phyloP scores from a whole-genome alignment of 208 protist genomes.

The Trypanosoma theileri region DNA sequence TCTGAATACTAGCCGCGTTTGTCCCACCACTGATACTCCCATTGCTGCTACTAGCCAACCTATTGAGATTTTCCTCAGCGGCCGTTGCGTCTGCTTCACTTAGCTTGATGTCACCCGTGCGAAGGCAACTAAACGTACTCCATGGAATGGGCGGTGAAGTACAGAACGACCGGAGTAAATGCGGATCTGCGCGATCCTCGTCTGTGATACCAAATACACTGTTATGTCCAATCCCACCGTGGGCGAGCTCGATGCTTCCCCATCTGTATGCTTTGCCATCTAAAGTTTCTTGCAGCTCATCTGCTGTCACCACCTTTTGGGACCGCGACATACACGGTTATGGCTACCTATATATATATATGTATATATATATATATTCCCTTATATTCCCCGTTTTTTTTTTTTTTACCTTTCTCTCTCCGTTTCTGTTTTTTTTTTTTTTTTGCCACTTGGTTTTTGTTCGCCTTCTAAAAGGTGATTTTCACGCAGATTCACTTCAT shows the following conservation, averaged over 20 bases:
- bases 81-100: slow-evolving; percentile 53
- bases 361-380: no score
- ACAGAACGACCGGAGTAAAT: slow-evolving; percentile 70
- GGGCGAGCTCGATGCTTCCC: slow-evolving; percentile 21
- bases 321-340: slow-evolving; percentile 8
- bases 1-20: slow-evolving; percentile 23
- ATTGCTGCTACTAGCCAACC: slow-evolving; percentile 37
- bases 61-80: slow-evolving; percentile 68
- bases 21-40: neutral
- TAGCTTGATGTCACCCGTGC: slow-evolving; percentile 50
- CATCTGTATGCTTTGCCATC: slow-evolving; percentile 27
- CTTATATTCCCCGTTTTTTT: no score
- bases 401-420: no score
- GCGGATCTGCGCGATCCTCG: slow-evolving; percentile 37
- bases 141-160: slow-evolving; percentile 78
- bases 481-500: no score
- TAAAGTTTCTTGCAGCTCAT: slow-evolving; percentile 13
- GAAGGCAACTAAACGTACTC: slow-evolving; percentile 69
- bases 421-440: no score
- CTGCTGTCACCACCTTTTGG: slow-evolving; percentile 1
- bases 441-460: no score
- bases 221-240: slow-evolving; percentile 12
- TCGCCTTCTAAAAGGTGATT: no score
- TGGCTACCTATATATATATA: no score
- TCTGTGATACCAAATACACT: slow-evolving; percentile 25